These are phyloP conservation scores for Botrytis elliptica DNA, from an alignment of 2,329 filamentous ascomycete species.

Conservation along the genomic window DNA sequence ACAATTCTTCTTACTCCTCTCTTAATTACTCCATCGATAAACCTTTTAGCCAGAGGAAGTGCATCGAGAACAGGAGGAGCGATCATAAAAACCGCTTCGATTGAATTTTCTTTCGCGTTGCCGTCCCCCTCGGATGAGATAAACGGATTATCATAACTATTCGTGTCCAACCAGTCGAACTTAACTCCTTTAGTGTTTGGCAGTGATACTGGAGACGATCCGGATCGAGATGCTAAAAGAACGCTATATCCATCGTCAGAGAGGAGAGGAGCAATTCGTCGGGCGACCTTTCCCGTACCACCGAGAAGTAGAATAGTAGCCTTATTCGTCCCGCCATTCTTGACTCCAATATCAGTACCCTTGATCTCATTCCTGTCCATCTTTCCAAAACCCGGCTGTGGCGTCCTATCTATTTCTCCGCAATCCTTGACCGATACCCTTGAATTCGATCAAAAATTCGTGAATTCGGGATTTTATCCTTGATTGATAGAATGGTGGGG, in stretches of 20 bases:
- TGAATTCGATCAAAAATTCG: not conserved
- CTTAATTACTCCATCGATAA: slow-evolving; percentile 44
- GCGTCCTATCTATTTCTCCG: not conserved
- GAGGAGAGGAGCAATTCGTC: slow-evolving; percentile 43
- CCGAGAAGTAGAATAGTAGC: slow-evolving; percentile 39
- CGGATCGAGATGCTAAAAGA: slow-evolving; percentile 44
- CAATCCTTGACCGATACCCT: not conserved
- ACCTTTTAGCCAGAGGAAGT: slow-evolving; percentile 41
- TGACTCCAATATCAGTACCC: not conserved
- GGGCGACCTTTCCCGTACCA: slow-evolving; percentile 47
- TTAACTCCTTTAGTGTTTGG: slow-evolving; percentile 32
- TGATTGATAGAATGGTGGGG: not conserved
- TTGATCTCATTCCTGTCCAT: not conserved
- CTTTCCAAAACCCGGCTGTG: not conserved
- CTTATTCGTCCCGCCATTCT: not conserved
- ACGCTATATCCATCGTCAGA: slow-evolving; percentile 35
- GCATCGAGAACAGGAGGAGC: slow-evolving; percentile 40
- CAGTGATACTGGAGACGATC: slow-evolving; percentile 25
- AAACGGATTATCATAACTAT: slow-evolving; percentile 44
- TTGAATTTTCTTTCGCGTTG: slow-evolving; percentile 13
- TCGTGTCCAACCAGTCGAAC: slow-evolving; percentile 48
- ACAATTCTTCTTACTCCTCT: slow-evolving; percentile 47
- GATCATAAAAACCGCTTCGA: slow-evolving; percentile 46
- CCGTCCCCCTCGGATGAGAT: not conserved
- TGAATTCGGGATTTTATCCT: not conserved